Conservation (phyloP, 2,329 filamentous ascomycete genomes). For the Penicillium sp. region DNA sequence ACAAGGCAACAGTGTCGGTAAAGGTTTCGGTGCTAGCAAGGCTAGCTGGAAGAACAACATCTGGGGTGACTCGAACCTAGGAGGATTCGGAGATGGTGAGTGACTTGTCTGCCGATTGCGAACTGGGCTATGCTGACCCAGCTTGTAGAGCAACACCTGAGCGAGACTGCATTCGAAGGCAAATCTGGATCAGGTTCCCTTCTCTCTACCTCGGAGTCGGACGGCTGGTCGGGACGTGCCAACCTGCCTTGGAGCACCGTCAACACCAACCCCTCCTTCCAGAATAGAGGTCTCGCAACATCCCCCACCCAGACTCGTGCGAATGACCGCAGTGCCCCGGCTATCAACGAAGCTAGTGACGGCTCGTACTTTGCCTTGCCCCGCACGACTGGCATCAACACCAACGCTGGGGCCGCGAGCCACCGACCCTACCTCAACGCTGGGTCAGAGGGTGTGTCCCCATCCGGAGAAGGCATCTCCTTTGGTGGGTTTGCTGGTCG, state of each 20-base stretch:
- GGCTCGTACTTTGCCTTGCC: slow-evolving; percentile 48
- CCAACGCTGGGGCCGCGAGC: slow-evolving; percentile 16
- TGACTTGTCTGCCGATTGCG: background rate
- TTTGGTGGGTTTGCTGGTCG: slow-evolving; percentile 31
- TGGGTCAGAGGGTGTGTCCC: slow-evolving; percentile 33
- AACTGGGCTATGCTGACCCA: background rate
- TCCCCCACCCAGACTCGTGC: slow-evolving; percentile 59
- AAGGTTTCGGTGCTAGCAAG: slow-evolving; percentile 45
- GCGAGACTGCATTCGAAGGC: slow-evolving; percentile 44
- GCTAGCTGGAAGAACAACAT: slow-evolving; percentile 49
- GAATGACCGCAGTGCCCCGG: slow-evolving; percentile 41
- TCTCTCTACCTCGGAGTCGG: slow-evolving; percentile 65
- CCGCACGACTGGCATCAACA: slow-evolving; percentile 46
- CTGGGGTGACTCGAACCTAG: slow-evolving; percentile 51
- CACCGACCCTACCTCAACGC: slow-evolving; percentile 37
- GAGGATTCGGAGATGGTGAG: slow-evolving; percentile 46
- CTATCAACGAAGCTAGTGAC: slow-evolving; percentile 45
- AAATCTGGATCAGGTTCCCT: slow-evolving; percentile 69
- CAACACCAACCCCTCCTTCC: slow-evolving; percentile 38
- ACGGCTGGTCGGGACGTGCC: slow-evolving; percentile 56
- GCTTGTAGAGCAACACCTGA: slow-evolving; percentile 27
- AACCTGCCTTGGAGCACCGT: slow-evolving; percentile 59
- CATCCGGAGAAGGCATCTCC: slow-evolving; percentile 33
- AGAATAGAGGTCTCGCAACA: slow-evolving; percentile 48
- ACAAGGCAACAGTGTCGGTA: slow-evolving; percentile 40